Base-by-base conservation (phyloP, 768 basidiomycete species). In the Suillus weaverae region DNA sequence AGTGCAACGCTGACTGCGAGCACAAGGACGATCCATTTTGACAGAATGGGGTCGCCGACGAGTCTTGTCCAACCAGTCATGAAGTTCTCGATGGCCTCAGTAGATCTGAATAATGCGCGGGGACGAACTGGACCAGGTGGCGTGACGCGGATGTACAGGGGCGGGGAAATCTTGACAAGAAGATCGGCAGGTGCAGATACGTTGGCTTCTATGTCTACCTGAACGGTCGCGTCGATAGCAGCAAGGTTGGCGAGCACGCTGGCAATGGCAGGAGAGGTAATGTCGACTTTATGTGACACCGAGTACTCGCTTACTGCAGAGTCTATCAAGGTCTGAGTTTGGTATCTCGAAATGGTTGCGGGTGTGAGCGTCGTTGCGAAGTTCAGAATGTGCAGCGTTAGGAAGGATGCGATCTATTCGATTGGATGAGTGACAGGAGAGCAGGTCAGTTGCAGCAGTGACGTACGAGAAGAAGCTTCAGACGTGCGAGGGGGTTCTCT, bases 21-120 rank as follows among this genome's bases (percentile, higher is more conserved):
- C 18, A 92, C 83, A 63, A 93, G 83, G 57, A 98, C 92, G 73
- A 99, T 95, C 91, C 94, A 96, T 80, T 99, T 99, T 71, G 87
- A 89, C 66, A 99, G 79, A 60, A 98, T 86, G 1, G 97, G 97
- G 72, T 99, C 97, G 43, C 95, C 95, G 60, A 98, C 94, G 68
- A 98, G 88, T 16, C 81, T 80, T 10, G 94, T 93, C 96, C 96
- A 98, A 4, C 86, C 84, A 50, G 86, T 86, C 91, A 97, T 92
- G 81, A 96, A 96, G 66, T 85, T 83, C 65, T 96, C 94, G 62
- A 97, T 79, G 26, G 85, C 78, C 64, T 89, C 87, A 32, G 79
- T 81, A 4, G 84, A 79, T 65, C 70, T 73, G 72, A 72, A 67
- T 68, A 69, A 71, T 48, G 73, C 64, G 55, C 69, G 73, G n/a